Percentiles rank a stretch among this genome's conserved stretches.
Conservation (phyloP, 257 asterid genomes). For the Solanum pinnatisectum region DNA sequence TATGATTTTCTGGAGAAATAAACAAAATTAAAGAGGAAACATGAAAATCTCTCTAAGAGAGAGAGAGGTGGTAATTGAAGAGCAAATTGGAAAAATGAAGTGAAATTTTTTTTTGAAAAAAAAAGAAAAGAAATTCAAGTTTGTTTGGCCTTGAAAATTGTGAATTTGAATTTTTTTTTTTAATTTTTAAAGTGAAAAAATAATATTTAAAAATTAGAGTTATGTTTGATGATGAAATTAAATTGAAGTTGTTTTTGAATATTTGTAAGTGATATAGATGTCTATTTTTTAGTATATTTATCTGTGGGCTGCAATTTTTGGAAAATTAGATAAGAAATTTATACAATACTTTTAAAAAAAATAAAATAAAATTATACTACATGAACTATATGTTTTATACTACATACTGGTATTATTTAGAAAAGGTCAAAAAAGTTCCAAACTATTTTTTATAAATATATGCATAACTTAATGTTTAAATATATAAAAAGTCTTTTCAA, state of each 20-base stretch:
- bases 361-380: no score
- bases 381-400: not conserved
- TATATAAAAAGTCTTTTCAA: no score
- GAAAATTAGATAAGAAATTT: no score
- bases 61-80: not conserved
- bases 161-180: not conserved
- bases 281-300: no score
- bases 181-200: not conserved
- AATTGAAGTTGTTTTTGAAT: not conserved
- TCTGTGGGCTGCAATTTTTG: not conserved
- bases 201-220: not conserved
- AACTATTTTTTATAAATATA: no score
- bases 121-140: not conserved
- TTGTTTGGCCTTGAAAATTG: not conserved
- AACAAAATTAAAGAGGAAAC: not conserved
- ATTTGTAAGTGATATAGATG: not conserved
- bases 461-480: no score
- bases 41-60: not conserved
- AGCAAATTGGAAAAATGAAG: not conserved
- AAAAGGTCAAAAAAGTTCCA: not conserved
- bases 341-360: no score
- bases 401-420: not conserved
- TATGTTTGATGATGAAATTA: not conserved
- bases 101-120: not conserved
- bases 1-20: not conserved